Base-by-base conservation (phyloP, 495 filamentous ascomycete genomes). In the Terfezia claveryi region DNA sequence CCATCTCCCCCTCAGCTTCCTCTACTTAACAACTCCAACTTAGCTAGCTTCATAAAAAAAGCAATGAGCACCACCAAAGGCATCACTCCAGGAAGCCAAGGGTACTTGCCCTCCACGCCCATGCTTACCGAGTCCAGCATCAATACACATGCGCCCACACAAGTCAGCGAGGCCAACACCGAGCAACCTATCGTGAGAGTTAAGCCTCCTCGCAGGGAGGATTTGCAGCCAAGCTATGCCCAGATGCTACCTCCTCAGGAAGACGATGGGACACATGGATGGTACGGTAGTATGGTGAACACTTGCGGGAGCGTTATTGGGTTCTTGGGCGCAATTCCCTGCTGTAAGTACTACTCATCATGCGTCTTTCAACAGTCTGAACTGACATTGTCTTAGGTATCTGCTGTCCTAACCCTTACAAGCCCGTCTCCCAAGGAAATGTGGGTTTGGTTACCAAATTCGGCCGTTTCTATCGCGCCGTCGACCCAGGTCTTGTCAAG, bases 401-500 rank as follows among this genome's bases (percentile, higher is more conserved):
- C 69, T 73, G 77, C 66, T 94, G 85, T 69, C 92, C 92, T 36
- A 99, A 99, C 69, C 91, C 91, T 11, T 98, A 88, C 77, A 94
- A 94, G 73, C 78, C 78, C n/a, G 87, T 95, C 62, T 68, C 72
- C 54, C 89, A 95, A 68, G 91, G 91, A 62, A 85, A 91, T 62
- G 91, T 99, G 36, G 91, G 91, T 56, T 74, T 99, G 36, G 81
- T 99, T 60, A 93, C 88, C 62, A 87, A 84, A 67, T 99, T 96
- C 61, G 91, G 91, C 66, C 84, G 85, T 64, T 96, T 98, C 72
- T 85, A 92, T 68, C 85, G 88, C 61, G 85, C 91, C 27, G 91
- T 99, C 55, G 91, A 99, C 69, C 91, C 91, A 23, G 91, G 91
- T 68, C 79, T 99, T 36, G 87, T 95, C 66, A 94, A 93, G 74